phyloP scores from a whole-genome alignment of 805 yeast species.

The Tetrapisispora nanseiensis region DNA sequence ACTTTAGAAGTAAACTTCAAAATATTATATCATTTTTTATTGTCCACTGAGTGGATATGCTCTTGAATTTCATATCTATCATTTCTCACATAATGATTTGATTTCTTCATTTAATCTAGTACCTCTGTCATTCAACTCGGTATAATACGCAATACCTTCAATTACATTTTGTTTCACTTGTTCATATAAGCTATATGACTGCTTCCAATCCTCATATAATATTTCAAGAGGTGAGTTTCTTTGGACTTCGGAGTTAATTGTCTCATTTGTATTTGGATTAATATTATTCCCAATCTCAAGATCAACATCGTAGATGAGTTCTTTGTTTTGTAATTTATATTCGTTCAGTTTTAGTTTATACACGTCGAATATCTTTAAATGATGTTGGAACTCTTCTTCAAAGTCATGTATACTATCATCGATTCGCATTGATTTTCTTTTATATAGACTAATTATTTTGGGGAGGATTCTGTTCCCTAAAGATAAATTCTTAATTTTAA shows the following conservation, averaged over 20 bases:
- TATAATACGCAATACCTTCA: conserved; percentile 66
- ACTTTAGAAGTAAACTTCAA: too few species aligned
- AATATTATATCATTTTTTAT: too few species aligned
- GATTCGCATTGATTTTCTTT: conserved; percentile 10
- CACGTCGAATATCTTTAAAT: conserved; percentile 37
- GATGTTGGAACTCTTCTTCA: conserved; percentile 34
- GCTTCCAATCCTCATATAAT: conserved; percentile 20
- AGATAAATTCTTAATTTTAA: conserved; percentile 36
- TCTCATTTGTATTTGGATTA: background rate
- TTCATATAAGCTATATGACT: conserved; percentile 31
- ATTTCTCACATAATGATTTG: conserved; percentile 38
- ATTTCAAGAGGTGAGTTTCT: conserved; percentile 14
- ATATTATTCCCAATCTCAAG: conserved; percentile 33
- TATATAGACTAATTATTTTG: conserved; percentile 41
- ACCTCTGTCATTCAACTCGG: conserved; percentile 43
- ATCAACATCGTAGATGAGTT: conserved; percentile 32
- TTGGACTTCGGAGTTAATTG: background rate
- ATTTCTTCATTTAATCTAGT: conserved; percentile 38
- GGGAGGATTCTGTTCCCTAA: conserved; percentile 42
- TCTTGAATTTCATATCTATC: too few species aligned
- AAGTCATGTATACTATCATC: conserved; percentile 17
- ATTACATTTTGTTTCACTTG: conserved; percentile 51
- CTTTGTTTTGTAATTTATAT: conserved; percentile 32
- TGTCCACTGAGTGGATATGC: too few species aligned
- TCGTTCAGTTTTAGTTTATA: conserved; percentile 41